Base-by-base conservation (phyloP, 1,139 yeast genomes). In the Casaregolazyma lundiana region DNA sequence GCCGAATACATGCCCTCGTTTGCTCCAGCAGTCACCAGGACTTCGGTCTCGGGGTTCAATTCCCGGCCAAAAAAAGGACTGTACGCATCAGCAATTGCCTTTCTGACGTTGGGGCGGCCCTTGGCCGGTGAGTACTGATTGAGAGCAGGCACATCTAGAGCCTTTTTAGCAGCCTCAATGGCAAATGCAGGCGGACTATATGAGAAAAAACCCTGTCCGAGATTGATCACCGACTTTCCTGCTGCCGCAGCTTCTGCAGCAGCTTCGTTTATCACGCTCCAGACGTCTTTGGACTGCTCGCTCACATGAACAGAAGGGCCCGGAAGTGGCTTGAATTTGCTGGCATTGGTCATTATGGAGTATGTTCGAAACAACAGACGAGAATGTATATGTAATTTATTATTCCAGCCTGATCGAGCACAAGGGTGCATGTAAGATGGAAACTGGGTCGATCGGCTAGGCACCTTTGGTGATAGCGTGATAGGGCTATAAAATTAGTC, bases 191-290 rank as follows among this genome's bases (percentile, higher is more conserved):
- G 98, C 2, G 97, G 97, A 35, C 89, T 78, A 64, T 90, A 92
- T 1, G 96, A 87, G 72, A 92, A 92, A 67, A 92, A 92, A 1
- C 98, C 98, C 66, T 92, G 98, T 34, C 98, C 98, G 51, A 92
- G 75, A 59, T 92, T 92, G 54, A 83, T 82, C 47, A 90, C 80
- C 41, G 87, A 84, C 54, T 82, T 73, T 15, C 88, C 88, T 24
- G 79, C 69, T 47, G 77, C 78, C n/a, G 62, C 62, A 45, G 78
- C 80, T 11, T 95, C 87, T 4, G 78, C 77, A 2, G 96, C 96
- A 1, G 97, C 84, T 61, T 90, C 97, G 62, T 92, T 92, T 66
- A 94, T 86, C 55, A 92, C 71, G 9, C 94, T 76, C 98, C 98
- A 92, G 39, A 92, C 89, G 63, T 92, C 98, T 64, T 89, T 87